Conservation (phyloP, 2,329 filamentous ascomycete species). For the Aureobasidium pullulans region DNA sequence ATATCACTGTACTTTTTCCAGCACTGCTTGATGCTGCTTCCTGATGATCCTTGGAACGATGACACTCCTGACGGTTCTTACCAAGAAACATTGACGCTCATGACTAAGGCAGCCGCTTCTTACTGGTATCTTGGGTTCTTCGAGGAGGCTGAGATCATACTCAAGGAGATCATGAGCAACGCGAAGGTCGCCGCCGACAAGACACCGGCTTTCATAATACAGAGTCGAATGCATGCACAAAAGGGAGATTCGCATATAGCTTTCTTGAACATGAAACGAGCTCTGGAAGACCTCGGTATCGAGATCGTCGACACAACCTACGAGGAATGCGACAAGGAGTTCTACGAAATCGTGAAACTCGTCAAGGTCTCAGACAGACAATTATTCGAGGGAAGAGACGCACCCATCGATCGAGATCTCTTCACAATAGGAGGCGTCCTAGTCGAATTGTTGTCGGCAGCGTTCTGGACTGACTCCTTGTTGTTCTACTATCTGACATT, state of each 20-base stretch:
- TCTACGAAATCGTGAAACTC: conserved; percentile 40
- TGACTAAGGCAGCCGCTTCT: conserved; percentile 74
- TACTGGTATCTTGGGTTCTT: conserved; percentile 71
- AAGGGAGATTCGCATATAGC: conserved; percentile 64
- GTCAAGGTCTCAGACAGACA: conserved; percentile 31
- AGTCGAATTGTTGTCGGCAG: conserved; percentile 60
- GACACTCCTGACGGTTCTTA: conserved; percentile 66
- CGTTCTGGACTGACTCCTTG: conserved; percentile 65
- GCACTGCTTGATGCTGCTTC: conserved; percentile 69
- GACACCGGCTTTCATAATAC: conserved; percentile 74
- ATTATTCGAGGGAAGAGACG: conserved; percentile 34
- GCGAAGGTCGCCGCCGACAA: conserved; percentile 70
- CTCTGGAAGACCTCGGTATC: conserved; percentile 62
- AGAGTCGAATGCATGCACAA: conserved; percentile 70
- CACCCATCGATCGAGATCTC: conserved; percentile 44
- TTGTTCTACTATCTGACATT: conserved; percentile 66
- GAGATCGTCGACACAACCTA: conserved; percentile 59
- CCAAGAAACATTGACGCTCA: conserved; percentile 74
- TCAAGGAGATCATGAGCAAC: conserved; percentile 61
- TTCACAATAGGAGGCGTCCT: conserved; percentile 62
- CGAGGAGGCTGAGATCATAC: conserved; percentile 58
- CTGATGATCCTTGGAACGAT: conserved; percentile 65
- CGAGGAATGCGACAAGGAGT: conserved; percentile 70
- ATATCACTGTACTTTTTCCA: conserved; percentile 79
- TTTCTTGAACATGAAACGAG: conserved; percentile 62